phyloP scores from a whole-genome alignment of 352 stramenopile genomes.

The Phytophthora ramorum region DNA sequence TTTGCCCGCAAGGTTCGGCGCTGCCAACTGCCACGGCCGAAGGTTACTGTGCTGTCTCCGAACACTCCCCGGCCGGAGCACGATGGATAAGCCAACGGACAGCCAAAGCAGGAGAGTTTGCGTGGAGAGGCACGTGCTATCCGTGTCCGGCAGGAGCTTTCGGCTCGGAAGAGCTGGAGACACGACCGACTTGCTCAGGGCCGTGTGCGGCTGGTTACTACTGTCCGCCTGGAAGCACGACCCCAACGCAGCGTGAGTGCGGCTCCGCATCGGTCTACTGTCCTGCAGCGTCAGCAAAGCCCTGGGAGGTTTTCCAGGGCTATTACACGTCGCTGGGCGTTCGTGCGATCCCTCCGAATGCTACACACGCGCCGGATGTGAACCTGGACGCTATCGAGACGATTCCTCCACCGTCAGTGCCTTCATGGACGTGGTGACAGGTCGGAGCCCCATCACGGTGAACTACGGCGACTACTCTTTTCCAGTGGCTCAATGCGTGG shows the following conservation, averaged over 20 bases:
- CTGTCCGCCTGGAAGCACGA: slow-evolving; percentile 60
- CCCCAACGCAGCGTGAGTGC: slow-evolving; percentile 52
- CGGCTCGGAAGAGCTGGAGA: slow-evolving; percentile 50
- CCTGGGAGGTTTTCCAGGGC: slow-evolving; percentile 33
- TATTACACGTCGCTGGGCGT: slow-evolving; percentile 63
- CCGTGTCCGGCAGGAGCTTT: slow-evolving; percentile 72
- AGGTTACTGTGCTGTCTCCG: slow-evolving; percentile 46
- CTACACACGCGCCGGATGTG: slow-evolving; percentile 24
- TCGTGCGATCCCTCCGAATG: slow-evolving; percentile 16
- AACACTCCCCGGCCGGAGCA: slow-evolving; percentile 1
- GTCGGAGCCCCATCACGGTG: slow-evolving; percentile 53
- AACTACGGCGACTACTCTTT: slow-evolving; percentile 67
- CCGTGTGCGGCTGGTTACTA: slow-evolving; percentile 73
- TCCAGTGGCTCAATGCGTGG: slow-evolving; percentile 60
- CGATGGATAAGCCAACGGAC: slow-evolving; percentile 39
- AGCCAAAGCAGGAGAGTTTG: slow-evolving; percentile 60
- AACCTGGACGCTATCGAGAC: slow-evolving; percentile 35
- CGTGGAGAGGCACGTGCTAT: slow-evolving; percentile 62
- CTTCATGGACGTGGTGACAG: slow-evolving; percentile 55
- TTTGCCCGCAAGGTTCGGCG: slow-evolving; percentile 50
- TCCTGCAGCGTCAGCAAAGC: slow-evolving; percentile 36
- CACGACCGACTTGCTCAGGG: slow-evolving; percentile 57
- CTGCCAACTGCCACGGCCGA: slow-evolving; percentile 18
- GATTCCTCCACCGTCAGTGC: slow-evolving; percentile 24
- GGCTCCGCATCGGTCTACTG: slow-evolving; percentile 59